Conservation (phyloP, 371 early-diverging fungal species). For the Lichtheimia hyalospora region DNA sequence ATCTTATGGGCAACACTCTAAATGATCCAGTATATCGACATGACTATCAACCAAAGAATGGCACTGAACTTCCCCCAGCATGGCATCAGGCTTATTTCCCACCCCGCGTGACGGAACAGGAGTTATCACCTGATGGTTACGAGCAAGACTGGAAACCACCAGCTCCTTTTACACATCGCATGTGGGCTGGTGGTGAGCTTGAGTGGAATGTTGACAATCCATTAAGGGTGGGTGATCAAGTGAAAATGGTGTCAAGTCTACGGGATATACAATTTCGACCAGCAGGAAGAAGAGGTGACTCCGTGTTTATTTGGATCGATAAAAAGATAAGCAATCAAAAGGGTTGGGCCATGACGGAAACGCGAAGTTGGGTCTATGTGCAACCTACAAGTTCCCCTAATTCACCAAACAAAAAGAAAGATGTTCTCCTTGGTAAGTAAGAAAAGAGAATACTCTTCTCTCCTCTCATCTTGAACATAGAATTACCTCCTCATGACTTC, state of each 20-base stretch:
- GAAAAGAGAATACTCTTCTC: constrained; percentile 30
- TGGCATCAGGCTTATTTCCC: constrained; percentile 79
- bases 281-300: constrained; percentile 50
- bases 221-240: constrained; percentile 61
- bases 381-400: constrained; percentile 9
- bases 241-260: constrained; percentile 50
- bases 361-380: constrained; percentile 69
- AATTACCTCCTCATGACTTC: constrained; percentile 53
- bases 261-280: constrained; percentile 52
- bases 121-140: constrained; percentile 77
- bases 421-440: constrained; percentile 14
- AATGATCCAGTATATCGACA: constrained; percentile 17
- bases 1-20: constrained; percentile 23
- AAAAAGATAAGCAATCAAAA: constrained; percentile 57
- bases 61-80: constrained; percentile 62
- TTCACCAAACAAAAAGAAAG: too few relatives aligned
- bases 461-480: constrained; percentile 3
- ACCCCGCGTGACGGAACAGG: constrained; percentile 57
- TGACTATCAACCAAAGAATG: constrained; percentile 24
- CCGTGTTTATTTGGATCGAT: constrained; percentile 66
- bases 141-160: constrained; percentile 72
- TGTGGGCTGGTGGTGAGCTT: constrained; percentile 84
- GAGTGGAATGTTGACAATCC: constrained; percentile 60
- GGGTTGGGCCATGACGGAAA: constrained; percentile 67
- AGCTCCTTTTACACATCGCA: constrained; percentile 64